phyloP scores from a whole-genome alignment of 768 basidiomycete genomes.

The Leccinum imitatum region DNA sequence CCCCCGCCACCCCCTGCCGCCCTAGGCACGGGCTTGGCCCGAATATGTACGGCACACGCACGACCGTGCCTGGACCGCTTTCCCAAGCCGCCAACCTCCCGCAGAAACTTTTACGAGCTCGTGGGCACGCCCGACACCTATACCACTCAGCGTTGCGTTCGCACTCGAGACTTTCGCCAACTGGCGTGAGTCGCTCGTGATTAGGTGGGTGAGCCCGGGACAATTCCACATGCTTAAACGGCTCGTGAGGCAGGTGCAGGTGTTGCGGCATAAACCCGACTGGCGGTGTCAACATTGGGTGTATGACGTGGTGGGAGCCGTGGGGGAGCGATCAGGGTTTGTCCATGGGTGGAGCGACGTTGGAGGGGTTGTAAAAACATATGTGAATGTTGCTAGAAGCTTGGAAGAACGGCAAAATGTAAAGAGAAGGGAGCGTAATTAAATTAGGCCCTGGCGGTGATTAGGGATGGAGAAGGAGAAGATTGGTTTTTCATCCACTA shows the following conservation, averaged over 20 bases:
- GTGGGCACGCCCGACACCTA: constrained; percentile 28
- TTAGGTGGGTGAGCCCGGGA: constrained; percentile 22
- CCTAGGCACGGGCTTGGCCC: background rate
- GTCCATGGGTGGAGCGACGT: constrained; percentile 12
- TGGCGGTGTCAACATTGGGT: constrained; percentile 33
- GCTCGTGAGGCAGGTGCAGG: constrained; percentile 13
- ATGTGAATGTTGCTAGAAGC: constrained; percentile 30
- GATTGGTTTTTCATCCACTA: background rate
- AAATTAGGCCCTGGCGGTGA: constrained; percentile 1
- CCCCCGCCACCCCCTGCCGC: background rate
- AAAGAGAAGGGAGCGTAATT: background rate
- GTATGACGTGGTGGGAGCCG: constrained; percentile 19
- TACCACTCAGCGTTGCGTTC: constrained; percentile 8
- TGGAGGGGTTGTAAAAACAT: constrained; percentile 20
- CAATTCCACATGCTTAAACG: constrained; percentile 18
- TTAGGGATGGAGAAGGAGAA: background rate
- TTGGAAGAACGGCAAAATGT: constrained; percentile 32
- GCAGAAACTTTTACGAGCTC: constrained; percentile 31
- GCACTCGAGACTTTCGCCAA: constrained; percentile 11
- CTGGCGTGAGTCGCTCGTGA: constrained; percentile 28
- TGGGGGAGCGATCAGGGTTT: constrained; percentile 10
- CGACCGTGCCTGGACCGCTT: background rate
- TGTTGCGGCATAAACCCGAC: constrained; percentile 16
- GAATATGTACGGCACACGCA: background rate
- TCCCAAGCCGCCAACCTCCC: background rate